A percentile compares a stretch with the other conserved stretches of the same genome.
phyloP scores from a whole-genome alignment of 2,329 filamentous ascomycete species.

The Plenodomus lindquistii region DNA sequence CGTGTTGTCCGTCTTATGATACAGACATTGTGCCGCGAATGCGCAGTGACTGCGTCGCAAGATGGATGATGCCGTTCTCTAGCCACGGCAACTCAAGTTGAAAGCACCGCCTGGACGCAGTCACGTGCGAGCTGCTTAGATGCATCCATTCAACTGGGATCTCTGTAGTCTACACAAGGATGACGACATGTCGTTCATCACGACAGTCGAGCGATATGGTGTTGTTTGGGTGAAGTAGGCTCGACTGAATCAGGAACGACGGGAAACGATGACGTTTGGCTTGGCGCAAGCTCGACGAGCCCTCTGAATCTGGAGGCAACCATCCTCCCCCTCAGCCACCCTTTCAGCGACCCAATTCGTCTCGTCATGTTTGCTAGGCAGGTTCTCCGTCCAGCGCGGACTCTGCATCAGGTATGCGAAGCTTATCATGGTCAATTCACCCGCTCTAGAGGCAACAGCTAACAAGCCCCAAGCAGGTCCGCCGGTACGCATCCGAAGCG shows the following conservation, averaged over 20 bases:
- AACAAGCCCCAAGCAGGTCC: conserved; percentile 57
- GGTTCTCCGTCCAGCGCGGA: conserved; percentile 48
- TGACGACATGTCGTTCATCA: not conserved
- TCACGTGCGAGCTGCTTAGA: no score
- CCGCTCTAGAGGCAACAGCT: conserved; percentile 15
- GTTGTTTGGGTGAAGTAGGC: not conserved
- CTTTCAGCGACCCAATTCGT: conserved; percentile 26
- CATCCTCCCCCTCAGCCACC: not conserved
- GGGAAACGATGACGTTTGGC: not conserved
- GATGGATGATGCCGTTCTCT: no score
- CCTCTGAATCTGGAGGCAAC: not conserved
- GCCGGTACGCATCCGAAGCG: conserved; percentile 71
- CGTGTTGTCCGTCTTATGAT: no score
- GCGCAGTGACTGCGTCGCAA: no score
- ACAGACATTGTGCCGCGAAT: no score
- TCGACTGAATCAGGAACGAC: not conserved
- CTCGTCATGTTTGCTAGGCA: conserved; percentile 50
- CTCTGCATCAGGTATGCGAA: conserved; percentile 45
- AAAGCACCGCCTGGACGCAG: no score
- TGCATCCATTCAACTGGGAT: no score
- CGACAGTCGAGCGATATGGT: not conserved
- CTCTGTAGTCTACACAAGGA: no score
- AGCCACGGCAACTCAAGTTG: no score
- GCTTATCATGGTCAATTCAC: conserved; percentile 20
- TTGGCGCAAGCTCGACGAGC: not conserved